These are phyloP conservation scores for Dichotomopilus funicola DNA, from an alignment of 2,329 filamentous ascomycete species.

Conservation along the genomic window DNA sequence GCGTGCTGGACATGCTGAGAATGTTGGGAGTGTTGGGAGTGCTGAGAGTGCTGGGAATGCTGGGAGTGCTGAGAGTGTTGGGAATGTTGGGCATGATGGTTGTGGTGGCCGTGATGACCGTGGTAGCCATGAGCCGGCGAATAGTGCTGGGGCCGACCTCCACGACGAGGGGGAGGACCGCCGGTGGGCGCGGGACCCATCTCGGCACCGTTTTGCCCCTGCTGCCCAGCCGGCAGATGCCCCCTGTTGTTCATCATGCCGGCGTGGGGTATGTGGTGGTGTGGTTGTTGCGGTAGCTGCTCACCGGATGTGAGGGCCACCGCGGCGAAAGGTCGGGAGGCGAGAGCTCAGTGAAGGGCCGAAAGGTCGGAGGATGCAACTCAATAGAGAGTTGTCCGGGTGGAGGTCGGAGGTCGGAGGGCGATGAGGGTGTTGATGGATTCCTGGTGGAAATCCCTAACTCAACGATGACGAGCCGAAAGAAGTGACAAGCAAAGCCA, in stretches of 20 bases:
- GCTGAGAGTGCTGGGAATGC: too few species aligned
- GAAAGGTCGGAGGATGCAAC: conserved; percentile 4
- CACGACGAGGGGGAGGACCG: conserved; percentile 30
- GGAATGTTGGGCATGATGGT: conserved; percentile 22
- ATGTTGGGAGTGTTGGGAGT: conserved; percentile 7
- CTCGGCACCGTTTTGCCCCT: conserved; percentile 42
- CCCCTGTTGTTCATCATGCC: conserved; percentile 67
- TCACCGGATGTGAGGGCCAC: conserved; percentile 29
- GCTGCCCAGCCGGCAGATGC: conserved; percentile 71
- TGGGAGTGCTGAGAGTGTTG: too few species aligned
- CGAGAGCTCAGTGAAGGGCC: conserved; percentile 12
- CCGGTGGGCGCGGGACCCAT: conserved; percentile 25
- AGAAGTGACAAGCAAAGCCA: too few species aligned
- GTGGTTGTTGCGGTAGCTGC: conserved; percentile 27
- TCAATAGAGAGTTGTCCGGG: conserved; percentile 4
- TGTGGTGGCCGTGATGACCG: conserved; percentile 19
- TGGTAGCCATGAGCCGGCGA: conserved; percentile 21
- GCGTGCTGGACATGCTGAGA: conserved; percentile 2
- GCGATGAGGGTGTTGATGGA: background rate
- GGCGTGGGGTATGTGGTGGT: conserved; percentile 45
- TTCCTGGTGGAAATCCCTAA: too few species aligned
- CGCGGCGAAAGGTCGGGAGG: conserved; percentile 18
- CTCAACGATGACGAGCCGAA: too few species aligned
- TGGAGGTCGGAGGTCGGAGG: conserved; percentile 4
- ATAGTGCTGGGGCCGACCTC: conserved; percentile 31